phyloP scores from a whole-genome alignment of 164 flowering plant species.

The Umbellularia californica region DNA sequence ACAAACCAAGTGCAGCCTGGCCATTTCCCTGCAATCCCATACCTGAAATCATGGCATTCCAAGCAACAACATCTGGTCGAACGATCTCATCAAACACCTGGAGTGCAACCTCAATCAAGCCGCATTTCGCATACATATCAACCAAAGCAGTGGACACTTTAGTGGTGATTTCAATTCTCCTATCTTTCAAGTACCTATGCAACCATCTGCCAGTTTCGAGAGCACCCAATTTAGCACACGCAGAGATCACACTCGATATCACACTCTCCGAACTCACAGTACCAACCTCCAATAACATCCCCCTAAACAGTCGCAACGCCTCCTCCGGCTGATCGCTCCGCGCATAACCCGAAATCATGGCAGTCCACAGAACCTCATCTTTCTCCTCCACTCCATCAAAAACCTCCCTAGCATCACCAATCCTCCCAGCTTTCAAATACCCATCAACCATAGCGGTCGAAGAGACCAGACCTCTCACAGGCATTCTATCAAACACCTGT shows the following conservation, averaged over 20 bases:
- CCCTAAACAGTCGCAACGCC: not conserved
- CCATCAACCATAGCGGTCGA: not conserved
- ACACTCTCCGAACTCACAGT: slow-evolving; percentile 10
- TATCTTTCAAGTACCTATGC: not conserved
- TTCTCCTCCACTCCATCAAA: too few relatives aligned
- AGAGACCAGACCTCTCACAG: not conserved
- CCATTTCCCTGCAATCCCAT: not conserved
- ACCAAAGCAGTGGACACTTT: slow-evolving; percentile 1
- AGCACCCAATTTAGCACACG: not conserved
- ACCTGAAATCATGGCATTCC: slow-evolving; percentile 1
- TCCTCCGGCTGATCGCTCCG: not conserved
- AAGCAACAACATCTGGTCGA: not conserved
- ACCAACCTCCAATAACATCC: slow-evolving; percentile 10
- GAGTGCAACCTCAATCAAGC: slow-evolving; percentile 9
- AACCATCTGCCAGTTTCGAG: not conserved
- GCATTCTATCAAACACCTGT: not conserved
- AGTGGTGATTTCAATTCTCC: slow-evolving; percentile 12
- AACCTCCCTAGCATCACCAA: too few relatives aligned
- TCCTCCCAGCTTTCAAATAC: not conserved
- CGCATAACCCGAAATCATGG: slow-evolving; percentile 18
- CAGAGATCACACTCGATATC: not conserved
- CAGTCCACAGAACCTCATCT: too few relatives aligned
- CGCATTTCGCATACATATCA: slow-evolving; percentile 6
- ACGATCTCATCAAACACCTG: slow-evolving; percentile 12
- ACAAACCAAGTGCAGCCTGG: not conserved